Evolutionary conservation across 1,139 yeast genomes (phyloP), one percentile per base, ranked within the genome.

Genomic region (Yarrowia galli): DNA sequence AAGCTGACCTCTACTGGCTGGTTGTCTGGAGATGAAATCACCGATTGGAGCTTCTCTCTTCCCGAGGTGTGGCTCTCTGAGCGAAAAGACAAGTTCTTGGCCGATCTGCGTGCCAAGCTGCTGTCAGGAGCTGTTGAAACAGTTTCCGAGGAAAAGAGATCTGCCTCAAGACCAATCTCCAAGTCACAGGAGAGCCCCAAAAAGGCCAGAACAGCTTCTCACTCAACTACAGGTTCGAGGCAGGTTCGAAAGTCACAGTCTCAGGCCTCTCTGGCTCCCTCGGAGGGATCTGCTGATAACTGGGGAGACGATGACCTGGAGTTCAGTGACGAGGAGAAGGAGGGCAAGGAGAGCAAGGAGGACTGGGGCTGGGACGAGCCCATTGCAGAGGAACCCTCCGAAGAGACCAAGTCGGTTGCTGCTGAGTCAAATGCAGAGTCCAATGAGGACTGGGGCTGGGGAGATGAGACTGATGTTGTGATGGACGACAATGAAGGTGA

Each of bases 371-470:
- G 65, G 65, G 65, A 25, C 4, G 61, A 54, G 16, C 42, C 60
- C 10, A 54, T 40, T 10, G 28, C 15, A 1, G 61, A 54, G 36
- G 61, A 38, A 15, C 16, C 46, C 16, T 16, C 35, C 7, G 60
- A 53, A 10, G 53, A 48, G 20, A 18, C 53, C 10, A 48, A 48
- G 8, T 48, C 53, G 9, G 61, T 20, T 1, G 60, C 32, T 8
- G 42, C 40, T 22, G 60, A 36, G 20, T 49, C 56, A 20, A 16
- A 22, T 2, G 69, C 45, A 16, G 68, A 58, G 22, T 70, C 65
- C 3, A 69, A 67, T 15, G 76, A 73, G 2, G 73, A 73, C 35
- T 74, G 77, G 77, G 77, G 74, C 0, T 75, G 77, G 77, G 76
- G 73, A 16, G 77, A 75, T 32, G 75, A 73, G 18, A 72, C 70